These are phyloP conservation scores for Mycena vulgaris DNA, from an alignment of 768 basidiomycete genomes.

Conservation along the genomic window DNA sequence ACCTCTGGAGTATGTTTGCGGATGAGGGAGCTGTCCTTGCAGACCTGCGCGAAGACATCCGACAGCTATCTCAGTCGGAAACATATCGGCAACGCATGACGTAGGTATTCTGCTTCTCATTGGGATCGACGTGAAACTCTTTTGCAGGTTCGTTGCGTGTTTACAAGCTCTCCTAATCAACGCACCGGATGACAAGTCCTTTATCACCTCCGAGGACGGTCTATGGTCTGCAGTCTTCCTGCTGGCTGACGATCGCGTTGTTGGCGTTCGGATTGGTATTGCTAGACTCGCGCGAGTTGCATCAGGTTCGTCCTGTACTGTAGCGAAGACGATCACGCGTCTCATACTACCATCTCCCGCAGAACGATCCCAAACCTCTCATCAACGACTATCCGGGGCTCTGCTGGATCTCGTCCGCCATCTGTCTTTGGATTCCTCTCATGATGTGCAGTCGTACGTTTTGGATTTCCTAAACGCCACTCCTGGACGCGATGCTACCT, in stretches of 20 bases:
- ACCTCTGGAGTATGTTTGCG: constrained; percentile 59
- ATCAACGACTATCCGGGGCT: constrained; percentile 50
- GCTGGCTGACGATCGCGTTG: constrained; percentile 77
- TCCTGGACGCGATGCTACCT: constrained; percentile 15
- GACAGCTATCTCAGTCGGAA: constrained; percentile 61
- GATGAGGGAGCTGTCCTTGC: constrained; percentile 52
- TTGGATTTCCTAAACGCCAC: constrained; percentile 45
- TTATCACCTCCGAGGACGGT: constrained; percentile 59
- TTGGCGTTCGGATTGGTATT: constrained; percentile 89
- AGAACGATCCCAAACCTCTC: constrained; percentile 50
- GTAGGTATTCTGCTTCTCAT: constrained; percentile 58
- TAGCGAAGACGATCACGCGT: constrained; percentile 11
- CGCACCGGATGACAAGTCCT: constrained; percentile 50
- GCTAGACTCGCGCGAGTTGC: constrained; percentile 78
- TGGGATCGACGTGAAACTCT: constrained; percentile 35
- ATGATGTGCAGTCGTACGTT: constrained; percentile 76
- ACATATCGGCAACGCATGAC: constrained; percentile 78
- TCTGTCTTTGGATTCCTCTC: constrained; percentile 70
- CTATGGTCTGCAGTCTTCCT: constrained; percentile 70
- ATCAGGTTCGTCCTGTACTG: constrained; percentile 61
- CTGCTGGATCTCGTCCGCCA: constrained; percentile 59
- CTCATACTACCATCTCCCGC: constrained; percentile 33
- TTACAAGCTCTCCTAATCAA: constrained; percentile 70
- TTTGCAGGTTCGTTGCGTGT: constrained; percentile 79
- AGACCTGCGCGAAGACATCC: constrained; percentile 58